Evolutionary conservation across 306 rosid species (phyloP).

Genomic region (Quercus robur): DNA sequence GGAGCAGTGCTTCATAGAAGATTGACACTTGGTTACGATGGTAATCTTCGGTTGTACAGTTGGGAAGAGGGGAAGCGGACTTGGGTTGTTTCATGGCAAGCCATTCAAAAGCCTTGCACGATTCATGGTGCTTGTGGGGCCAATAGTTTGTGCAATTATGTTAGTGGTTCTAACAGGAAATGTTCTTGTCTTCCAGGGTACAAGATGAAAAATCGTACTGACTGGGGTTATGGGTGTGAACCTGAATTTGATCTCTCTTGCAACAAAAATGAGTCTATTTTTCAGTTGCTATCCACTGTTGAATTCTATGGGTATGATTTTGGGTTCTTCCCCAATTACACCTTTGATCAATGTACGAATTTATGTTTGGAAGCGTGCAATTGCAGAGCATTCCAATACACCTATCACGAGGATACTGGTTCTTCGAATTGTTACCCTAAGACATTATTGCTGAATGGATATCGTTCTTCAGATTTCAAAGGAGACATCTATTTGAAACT

Average conservation of each 20-base stretch:
- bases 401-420: background rate
- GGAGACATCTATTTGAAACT: slow-evolving; percentile 42
- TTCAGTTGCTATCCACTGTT: slow-evolving; percentile 8
- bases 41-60: too few species aligned
- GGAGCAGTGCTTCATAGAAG: too few species aligned
- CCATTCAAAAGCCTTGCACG: slow-evolving; percentile 30
- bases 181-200: slow-evolving; percentile 48
- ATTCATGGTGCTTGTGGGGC: slow-evolving; percentile 54
- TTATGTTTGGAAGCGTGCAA: slow-evolving; percentile 34
- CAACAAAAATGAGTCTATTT: slow-evolving; percentile 16
- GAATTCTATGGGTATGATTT: slow-evolving; percentile 51
- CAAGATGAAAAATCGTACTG: slow-evolving; percentile 8
- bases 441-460: slow-evolving; percentile 37
- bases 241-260: slow-evolving; percentile 30
- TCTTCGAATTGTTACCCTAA: slow-evolving; percentile 39
- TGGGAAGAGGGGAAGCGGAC: background rate
- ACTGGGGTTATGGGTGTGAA: slow-evolving; percentile 48
- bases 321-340: slow-evolving; percentile 26
- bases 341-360: slow-evolving; percentile 27
- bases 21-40: too few species aligned
- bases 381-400: slow-evolving; percentile 42
- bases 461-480: slow-evolving; percentile 21
- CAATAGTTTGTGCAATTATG: slow-evolving; percentile 35
- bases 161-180: background rate
- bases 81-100: slow-evolving; percentile 56